Evolutionary conservation across 1,139 yeast genomes (phyloP).

Genomic region (Torulaspora globosa): DNA sequence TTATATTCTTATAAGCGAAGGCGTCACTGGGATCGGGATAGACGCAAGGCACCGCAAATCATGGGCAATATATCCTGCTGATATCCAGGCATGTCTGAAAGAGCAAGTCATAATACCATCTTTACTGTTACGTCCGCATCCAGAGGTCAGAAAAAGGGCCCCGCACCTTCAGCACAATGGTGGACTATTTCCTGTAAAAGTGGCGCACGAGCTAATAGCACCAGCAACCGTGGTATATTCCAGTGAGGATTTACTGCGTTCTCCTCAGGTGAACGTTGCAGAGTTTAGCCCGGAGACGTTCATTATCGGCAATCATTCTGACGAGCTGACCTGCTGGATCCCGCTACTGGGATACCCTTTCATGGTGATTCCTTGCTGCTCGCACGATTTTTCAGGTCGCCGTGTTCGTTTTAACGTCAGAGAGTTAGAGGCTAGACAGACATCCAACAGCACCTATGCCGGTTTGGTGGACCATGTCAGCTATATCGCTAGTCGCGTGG

Average conservation of each 20-base stretch:
- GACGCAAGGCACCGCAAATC: constrained; percentile 90
- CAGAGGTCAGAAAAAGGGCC: constrained; percentile 49
- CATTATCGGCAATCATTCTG: constrained; percentile 91
- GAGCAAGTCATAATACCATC: constrained; percentile 83
- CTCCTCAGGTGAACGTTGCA: constrained; percentile 61
- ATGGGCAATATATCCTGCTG: constrained; percentile 69
- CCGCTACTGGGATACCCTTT: constrained; percentile 85
- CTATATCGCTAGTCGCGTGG: constrained; percentile 58
- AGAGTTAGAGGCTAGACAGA: constrained; percentile 39
- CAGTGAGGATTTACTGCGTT: constrained; percentile 44
- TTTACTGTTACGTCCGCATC: constrained; percentile 63
- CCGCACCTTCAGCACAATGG: constrained; percentile 60
- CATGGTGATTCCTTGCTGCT: constrained; percentile 92
- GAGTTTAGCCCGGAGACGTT: constrained; percentile 69
- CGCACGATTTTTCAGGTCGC: constrained; percentile 78
- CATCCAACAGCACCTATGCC: constrained; percentile 64
- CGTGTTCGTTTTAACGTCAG: constrained; percentile 51
- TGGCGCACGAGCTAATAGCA: constrained; percentile 38
- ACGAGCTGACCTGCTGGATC: constrained; percentile 93
- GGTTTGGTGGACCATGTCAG: constrained; percentile 83
- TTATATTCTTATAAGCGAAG: constrained; percentile 70
- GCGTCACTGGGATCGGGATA: constrained; percentile 76
- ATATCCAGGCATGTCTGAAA: constrained; percentile 52
- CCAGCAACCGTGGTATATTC: constrained; percentile 37
- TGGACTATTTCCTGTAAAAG: constrained; percentile 52